These are phyloP conservation scores for Botrytis elliptica DNA, from an alignment of 2,329 filamentous ascomycete species.

Conservation along the genomic window DNA sequence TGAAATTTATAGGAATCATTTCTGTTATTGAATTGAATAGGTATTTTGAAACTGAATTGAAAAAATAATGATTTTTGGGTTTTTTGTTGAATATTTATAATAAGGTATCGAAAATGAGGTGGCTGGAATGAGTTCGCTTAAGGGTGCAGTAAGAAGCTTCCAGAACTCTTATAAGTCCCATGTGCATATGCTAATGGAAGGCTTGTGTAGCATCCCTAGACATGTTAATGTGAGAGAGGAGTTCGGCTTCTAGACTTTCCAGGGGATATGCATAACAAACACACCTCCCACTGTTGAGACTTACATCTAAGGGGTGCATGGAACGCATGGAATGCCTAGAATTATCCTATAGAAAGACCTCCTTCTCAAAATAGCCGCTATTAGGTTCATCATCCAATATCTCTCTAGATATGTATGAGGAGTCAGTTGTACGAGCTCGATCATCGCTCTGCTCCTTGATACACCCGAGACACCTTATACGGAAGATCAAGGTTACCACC, in stretches of 20 bases:
- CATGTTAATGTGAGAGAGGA: neutral
- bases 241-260: conserved; percentile 1
- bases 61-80: no score
- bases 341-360: neutral
- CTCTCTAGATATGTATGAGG: neutral
- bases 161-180: no score
- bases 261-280: neutral
- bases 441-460: neutral
- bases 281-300: neutral
- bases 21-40: no score
- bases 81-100: no score
- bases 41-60: no score
- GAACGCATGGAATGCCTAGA: conserved; percentile 2
- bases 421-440: neutral
- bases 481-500: neutral
- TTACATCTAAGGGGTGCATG: conserved; percentile 7
- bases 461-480: neutral
- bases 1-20: no score
- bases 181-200: neutral
- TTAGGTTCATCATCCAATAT: neutral
- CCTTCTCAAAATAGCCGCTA: neutral
- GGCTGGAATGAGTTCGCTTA: no score
- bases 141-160: no score
- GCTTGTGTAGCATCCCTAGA: neutral
- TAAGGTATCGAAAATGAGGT: no score